Percentiles rank a stretch among this genome's conserved stretches.
phyloP scores from a whole-genome alignment of 352 stramenopile genomes.

The Blastocystis sp. region DNA sequence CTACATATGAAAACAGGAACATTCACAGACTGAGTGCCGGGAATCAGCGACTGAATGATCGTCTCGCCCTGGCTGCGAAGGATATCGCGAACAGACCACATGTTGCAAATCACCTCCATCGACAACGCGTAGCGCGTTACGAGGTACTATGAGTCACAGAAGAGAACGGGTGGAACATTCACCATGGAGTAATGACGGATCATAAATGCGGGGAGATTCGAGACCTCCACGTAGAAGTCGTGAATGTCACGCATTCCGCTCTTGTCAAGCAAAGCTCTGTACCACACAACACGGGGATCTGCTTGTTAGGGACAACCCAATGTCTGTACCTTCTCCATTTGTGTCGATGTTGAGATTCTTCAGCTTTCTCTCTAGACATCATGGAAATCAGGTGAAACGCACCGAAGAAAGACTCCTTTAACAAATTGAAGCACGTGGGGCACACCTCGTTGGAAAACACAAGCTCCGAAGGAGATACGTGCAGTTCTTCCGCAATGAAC shows the following conservation, averaged over 20 bases:
- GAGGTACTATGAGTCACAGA: constrained; percentile 24
- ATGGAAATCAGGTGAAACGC: not conserved
- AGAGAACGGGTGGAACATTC: constrained; percentile 15
- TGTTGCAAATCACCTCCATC: constrained; percentile 44
- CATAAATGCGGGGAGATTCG: constrained; percentile 41
- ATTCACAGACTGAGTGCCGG: not conserved
- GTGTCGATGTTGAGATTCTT: not conserved
- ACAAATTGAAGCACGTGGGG: constrained; percentile 52
- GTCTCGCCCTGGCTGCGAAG: constrained; percentile 23
- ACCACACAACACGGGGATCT: constrained; percentile 58
- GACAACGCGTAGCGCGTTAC: not conserved
- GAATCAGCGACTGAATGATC: constrained; percentile 20
- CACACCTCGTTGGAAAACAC: constrained; percentile 31
- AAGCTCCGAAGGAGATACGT: constrained; percentile 3
- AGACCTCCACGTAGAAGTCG: constrained; percentile 57
- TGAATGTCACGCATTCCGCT: constrained; percentile 47
- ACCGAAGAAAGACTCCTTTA: constrained; percentile 42
- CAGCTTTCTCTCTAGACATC: constrained; percentile 36
- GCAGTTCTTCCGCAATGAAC: constrained; percentile 28
- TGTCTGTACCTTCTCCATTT: not conserved
- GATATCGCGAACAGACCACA: constrained; percentile 63
- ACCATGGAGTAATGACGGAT: constrained; percentile 60
- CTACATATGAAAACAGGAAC: not conserved
- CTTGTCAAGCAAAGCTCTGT: not conserved
- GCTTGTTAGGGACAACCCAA: not conserved